Evolutionary conservation across 192 early-diverging fungal species (phyloP), one percentile per base, ranked within the genome.

Genomic region (Paraglomus occultum): DNA sequence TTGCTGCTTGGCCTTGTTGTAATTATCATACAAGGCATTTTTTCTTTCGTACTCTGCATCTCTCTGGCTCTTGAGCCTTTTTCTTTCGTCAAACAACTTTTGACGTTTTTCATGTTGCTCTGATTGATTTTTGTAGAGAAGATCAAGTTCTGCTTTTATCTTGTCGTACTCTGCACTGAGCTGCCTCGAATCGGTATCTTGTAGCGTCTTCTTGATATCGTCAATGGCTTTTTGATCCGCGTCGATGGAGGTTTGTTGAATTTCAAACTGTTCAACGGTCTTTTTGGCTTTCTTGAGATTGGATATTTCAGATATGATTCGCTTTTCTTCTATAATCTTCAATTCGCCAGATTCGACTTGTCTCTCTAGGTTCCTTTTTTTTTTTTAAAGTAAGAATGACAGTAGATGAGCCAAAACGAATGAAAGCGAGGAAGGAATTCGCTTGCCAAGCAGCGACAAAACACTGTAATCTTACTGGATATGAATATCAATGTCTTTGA

Each of bases 311-410:
- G 88, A 74, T n/a, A 95, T 84, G 50, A 91, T 85, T 79, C 86
- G 86, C 77, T 93, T 94, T 80, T 98, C 95, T 59, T 95, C 95
- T 53, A 90, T 83, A 67, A 98, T 77, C 71, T 89, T 86, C 48
- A 92, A 74, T 31, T 68, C 80, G 69, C 94, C 94, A 44, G 87
- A 83, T 51, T 91, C 88, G 64, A 95, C 85, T 76, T 91, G 83
- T 68, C 79, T 83, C 76, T 96, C 92, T 71, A 89, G 74, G 59
- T 89, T 82, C 64, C 86, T 92, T 31, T 31, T 31, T 1, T 1
- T 31, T 31, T 49, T 57, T 53, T 72, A 38, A 9, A 47, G 44
- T 49, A 38, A 18, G n/a, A 20, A 51, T 51, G 31, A n/a, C 67
- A 10, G 44, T 6, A 43, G 45, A 18, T 22, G 22, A 20, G 12